Percentiles rank a stretch among this genome's conserved stretches.
Evolutionary conservation across 345 rosid species (phyloP).

Genomic region (Viola odorata): DNA sequence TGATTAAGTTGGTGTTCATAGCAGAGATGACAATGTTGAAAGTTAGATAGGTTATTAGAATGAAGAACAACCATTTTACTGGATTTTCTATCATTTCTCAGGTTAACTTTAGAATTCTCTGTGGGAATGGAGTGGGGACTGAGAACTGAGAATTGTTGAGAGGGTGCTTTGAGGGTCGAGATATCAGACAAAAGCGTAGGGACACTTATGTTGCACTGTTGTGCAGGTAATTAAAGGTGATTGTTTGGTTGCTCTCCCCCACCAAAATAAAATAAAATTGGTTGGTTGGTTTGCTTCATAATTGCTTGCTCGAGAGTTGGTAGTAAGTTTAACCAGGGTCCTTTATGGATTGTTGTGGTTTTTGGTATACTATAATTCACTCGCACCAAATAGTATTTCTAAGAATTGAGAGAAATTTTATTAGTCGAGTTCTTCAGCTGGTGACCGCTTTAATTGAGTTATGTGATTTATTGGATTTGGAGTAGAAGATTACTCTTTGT

Average conservation of each 20-base stretch:
- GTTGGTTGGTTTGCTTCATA: constrained; percentile 1
- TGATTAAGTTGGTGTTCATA: constrained; percentile 15
- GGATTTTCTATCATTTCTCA: constrained; percentile 38
- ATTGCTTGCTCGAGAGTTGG: no score
- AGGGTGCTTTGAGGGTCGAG: constrained; percentile 12
- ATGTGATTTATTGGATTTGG: no score
- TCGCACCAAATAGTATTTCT: no score
- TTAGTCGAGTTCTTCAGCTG: no score
- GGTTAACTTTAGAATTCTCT: constrained; percentile 1
- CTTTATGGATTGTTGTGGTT: no score
- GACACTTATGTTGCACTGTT: constrained; percentile 6
- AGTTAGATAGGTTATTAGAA: constrained; percentile 23
- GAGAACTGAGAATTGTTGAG: constrained; percentile 8
- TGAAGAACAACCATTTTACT: constrained; percentile 38
- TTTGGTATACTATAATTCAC: no score
- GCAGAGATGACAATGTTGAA: constrained; percentile 28
- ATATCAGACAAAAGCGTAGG: constrained; percentile 7
- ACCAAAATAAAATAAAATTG: not conserved
- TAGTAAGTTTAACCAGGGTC: no score
- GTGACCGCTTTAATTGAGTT: no score
- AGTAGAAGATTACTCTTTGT: no score
- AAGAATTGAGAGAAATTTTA: no score
- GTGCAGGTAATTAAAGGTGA: constrained; percentile 25
- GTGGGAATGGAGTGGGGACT: not conserved
- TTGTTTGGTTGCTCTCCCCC: constrained; percentile 26